Evolutionary conservation across 148 eudicot genomes (phyloP).

Genomic region (Drosera capensis): DNA sequence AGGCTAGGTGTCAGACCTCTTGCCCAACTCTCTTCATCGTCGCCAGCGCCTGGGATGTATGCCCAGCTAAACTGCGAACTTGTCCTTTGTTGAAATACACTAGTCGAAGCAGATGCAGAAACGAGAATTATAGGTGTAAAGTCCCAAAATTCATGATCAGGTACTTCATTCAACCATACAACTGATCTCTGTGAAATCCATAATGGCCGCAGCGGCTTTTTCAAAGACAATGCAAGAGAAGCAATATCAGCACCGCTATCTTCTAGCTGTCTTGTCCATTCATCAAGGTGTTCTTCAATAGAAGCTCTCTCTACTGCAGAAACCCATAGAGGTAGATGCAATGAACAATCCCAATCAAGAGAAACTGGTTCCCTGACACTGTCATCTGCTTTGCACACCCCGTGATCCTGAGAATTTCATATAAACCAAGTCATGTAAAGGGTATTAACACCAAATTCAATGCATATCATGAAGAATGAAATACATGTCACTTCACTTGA

Average conservation of each 20-base stretch:
- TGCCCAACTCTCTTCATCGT: conserved; percentile 98
- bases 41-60: conserved; percentile 95
- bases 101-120: conserved; percentile 56
- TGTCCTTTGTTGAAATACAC: conserved; percentile 33
- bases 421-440: too few relatives aligned
- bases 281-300: conserved; percentile 57
- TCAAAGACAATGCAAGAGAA: conserved; percentile 40
- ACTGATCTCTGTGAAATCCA: conserved; percentile 91
- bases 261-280: conserved; percentile 48
- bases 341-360: conserved; percentile 61
- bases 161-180: conserved; percentile 94
- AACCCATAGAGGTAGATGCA: conserved; percentile 94
- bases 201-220: conserved; percentile 79
- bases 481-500: too few relatives aligned
- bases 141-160: conserved; percentile 80
- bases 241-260: conserved; percentile 84
- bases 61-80: conserved; percentile 89
- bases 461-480: too few relatives aligned
- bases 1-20: conserved; percentile 68
- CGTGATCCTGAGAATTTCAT: conserved; percentile 21
- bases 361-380: conserved; percentile 10
- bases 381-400: conserved; percentile 6
- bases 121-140: conserved; percentile 90
- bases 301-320: conserved; percentile 51
- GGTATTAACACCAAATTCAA: too few relatives aligned